phyloP scores from a whole-genome alignment of 768 basidiomycete genomes.

The Tricholoma terreum region DNA sequence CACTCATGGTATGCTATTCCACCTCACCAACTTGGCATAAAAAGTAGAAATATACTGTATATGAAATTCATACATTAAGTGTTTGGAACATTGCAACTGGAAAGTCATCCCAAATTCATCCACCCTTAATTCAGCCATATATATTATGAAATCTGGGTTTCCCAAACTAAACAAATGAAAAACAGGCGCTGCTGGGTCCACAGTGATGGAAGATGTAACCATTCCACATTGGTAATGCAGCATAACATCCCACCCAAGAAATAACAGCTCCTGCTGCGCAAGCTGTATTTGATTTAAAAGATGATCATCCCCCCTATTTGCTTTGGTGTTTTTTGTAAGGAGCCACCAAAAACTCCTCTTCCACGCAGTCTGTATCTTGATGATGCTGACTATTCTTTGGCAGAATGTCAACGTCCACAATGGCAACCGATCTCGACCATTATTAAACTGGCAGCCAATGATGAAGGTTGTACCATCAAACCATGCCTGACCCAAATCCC shows the following conservation, averaged over 20 bases:
- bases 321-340: neutral
- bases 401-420: neutral
- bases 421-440: neutral
- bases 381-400: neutral
- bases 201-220: too few species aligned
- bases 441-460: neutral
- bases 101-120: too few species aligned
- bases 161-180: too few species aligned
- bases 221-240: neutral
- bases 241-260: slow-evolving; percentile 5
- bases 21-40: too few species aligned
- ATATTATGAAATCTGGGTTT: too few species aligned
- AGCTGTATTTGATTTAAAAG: neutral
- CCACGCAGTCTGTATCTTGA: neutral
- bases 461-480: neutral
- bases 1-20: too few species aligned
- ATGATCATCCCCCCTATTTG: neutral
- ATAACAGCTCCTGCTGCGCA: neutral
- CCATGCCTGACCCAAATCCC: neutral
- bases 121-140: too few species aligned
- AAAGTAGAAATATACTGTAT: too few species aligned
- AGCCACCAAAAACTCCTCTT: neutral
- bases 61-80: too few species aligned
- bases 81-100: too few species aligned
- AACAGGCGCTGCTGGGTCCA: too few species aligned